Evolutionary conservation across 495 filamentous ascomycete species (phyloP), one percentile per base, ranked within the genome.

Genomic region (Aspergillus cristatus): DNA sequence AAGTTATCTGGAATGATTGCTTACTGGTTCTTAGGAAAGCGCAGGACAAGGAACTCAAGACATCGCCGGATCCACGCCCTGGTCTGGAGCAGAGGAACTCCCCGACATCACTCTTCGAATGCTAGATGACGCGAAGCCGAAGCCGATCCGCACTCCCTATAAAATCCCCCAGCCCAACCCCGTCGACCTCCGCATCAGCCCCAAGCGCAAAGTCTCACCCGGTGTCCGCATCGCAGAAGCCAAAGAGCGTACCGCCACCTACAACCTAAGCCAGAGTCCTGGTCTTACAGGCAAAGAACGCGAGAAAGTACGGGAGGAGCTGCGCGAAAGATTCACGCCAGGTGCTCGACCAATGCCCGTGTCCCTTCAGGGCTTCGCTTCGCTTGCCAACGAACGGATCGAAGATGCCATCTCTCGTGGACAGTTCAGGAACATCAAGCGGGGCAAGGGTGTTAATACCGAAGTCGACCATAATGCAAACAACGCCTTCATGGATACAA

Each of bases 401-500:
- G 87, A 94, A 51, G 84, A 95, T 55, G 91, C 91, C 2, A 94
- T 95, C 49, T 81, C 85, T 7, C 70, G 88, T 16, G 91, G 91
- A 0, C 84, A 94, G 53, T 98, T 98, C 60, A 81, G 87, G 43
- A 79, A 86, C 37, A 84, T 97, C 3, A 77, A 82, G 2, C 71
- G 91, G 8, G 91, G 91, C 0, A 84, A 85, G 47, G 79, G 76
- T 11, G 56, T 66, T 24, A 65, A 70, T 43, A 69, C 85, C 1
- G 75, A 89, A 57, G 65, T 79, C 14, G 90, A 95, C 53, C 66
- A 86, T 35, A 80, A 86, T 50, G 84, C 84, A 2, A 81, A 79
- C 43, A 91, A 79, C 51, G 87, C 93, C 0, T 98, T 91, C 54
- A 72, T 97, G 24, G 88, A 97, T 55, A 97, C 91, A 1, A 97